Base-by-base conservation (phyloP, 805 yeast species). In the Sporopachydermia lactativora region DNA sequence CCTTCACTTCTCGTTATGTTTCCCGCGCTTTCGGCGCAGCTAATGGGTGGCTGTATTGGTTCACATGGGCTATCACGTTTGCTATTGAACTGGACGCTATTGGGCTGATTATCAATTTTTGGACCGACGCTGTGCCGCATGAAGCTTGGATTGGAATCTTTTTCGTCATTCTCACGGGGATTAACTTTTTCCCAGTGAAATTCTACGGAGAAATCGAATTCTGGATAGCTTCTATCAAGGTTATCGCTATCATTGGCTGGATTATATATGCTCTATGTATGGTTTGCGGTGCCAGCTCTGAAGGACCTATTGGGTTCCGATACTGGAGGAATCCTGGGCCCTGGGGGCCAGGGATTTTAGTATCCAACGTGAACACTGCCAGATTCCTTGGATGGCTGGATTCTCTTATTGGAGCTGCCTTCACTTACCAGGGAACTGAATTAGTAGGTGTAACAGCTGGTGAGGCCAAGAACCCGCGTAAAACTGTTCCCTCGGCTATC, bases 301-400 rank as follows among this genome's bases (percentile, higher is more conserved):
- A 71, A 1, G 85, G 85, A 15, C 80, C 85, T 5, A 70, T 80
- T 34, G 88, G 88, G 11, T 80, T 80, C 67, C 68, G 84, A 55
- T 80, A 80, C 58, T 80, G 88, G 89, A 71, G 83, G 60, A 57
- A 80, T 52, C 85, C 86, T 11, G 85, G 85, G 47, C 71, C 84
- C 6, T 75, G 81, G 75, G 81, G 83, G 38, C 74, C 72, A 38
- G 84, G 83, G 40, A 67, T 70, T 31, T 57, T 70, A 28, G 73
- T 75, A 8, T 45, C 53, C 13, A 63, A 72, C 52, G 50, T 49
- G 5, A 62, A 65, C 45, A 73, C 78, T 38, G 81, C 66, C 39
- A 65, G 77, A 53, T 77, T 79, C 52, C 59, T 77, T 39, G 84
- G 84, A 40, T 77, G 81, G 79, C 69, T 78, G 41, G 65, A 75